Conservation (phyloP, 306 rosid genomes). For the Cucurbita pepo region DNA sequence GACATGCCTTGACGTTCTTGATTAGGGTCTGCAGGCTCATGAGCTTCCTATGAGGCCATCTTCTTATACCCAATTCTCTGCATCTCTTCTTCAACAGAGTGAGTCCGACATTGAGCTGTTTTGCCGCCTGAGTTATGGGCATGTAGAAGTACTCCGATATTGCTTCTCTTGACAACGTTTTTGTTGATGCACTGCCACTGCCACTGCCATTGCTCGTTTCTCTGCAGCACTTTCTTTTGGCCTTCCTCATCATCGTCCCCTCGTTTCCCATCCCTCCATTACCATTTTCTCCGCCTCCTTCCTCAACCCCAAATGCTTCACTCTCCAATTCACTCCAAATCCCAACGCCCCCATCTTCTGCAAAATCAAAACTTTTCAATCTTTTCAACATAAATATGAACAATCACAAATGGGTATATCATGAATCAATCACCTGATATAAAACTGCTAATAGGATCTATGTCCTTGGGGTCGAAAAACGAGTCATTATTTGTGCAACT, state of each 20-base stretch:
- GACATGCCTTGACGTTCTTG: slow-evolving; percentile 45
- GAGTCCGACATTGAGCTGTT: slow-evolving; percentile 57
- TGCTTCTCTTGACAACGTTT: slow-evolving; percentile 21
- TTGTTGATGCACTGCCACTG: slow-evolving; percentile 8
- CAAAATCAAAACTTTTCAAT: background rate
- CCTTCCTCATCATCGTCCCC: background rate
- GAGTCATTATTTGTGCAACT: slow-evolving; percentile 9
- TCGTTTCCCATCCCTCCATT: background rate
- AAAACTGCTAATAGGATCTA: slow-evolving; percentile 15
- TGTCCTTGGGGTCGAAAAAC: slow-evolving; percentile 5
- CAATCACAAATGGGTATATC: too few species aligned
- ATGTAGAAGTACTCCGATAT: slow-evolving; percentile 54
- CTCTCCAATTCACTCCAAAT: background rate
- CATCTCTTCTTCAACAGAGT: slow-evolving; percentile 76
- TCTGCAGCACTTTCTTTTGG: background rate
- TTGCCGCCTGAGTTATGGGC: slow-evolving; percentile 79
- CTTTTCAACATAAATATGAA: background rate
- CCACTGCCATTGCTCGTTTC: background rate
- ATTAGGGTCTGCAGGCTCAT: slow-evolving; percentile 71
- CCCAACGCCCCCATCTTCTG: background rate
- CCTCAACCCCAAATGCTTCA: background rate
- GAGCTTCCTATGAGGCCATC: slow-evolving; percentile 91
- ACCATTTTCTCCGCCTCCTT: background rate
- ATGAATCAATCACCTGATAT: background rate
- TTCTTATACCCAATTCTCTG: slow-evolving; percentile 59